Conservation (phyloP, 2,329 filamentous ascomycete species). For the Cadophora sp. region DNA sequence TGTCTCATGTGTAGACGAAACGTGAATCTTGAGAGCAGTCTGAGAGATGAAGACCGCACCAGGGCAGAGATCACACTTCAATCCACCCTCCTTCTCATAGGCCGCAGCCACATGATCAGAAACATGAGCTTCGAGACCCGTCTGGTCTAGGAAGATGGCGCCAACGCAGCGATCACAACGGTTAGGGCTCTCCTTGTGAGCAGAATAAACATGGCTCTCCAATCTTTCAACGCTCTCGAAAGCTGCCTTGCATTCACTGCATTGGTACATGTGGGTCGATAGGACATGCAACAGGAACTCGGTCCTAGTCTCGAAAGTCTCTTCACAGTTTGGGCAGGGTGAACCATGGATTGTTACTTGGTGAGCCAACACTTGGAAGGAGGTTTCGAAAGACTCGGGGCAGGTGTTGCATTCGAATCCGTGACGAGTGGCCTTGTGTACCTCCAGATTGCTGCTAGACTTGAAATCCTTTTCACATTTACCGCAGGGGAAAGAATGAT, state of each 20-base stretch:
- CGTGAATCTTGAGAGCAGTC: not conserved
- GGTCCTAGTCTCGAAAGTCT: not conserved
- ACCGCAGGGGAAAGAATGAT: not conserved
- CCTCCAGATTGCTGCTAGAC: not conserved
- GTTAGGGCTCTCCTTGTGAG: not conserved
- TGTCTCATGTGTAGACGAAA: not conserved
- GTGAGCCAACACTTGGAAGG: not conserved
- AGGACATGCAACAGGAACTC: not conserved
- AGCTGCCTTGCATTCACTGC: not conserved
- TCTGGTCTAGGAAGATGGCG: too few species aligned
- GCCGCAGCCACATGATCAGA: too few species aligned
- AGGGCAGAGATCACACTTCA: too few species aligned
- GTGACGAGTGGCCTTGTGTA: not conserved
- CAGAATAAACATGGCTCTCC: not conserved
- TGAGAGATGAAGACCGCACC: too few species aligned
- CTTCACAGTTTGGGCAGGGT: not conserved
- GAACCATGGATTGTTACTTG: not conserved
- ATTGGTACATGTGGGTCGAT: not conserved
- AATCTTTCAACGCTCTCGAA: not conserved
- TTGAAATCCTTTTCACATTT: not conserved
- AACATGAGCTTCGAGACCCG: too few species aligned
- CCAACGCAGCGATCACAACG: too few species aligned
- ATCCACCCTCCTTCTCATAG: too few species aligned
- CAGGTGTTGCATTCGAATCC: not conserved
- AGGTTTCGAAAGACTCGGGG: not conserved